A percentile compares a stretch with the other conserved stretches of the same genome.
Evolutionary conservation across 2,329 filamentous ascomycete species (phyloP).

Genomic region (Talaromyces sp.): DNA sequence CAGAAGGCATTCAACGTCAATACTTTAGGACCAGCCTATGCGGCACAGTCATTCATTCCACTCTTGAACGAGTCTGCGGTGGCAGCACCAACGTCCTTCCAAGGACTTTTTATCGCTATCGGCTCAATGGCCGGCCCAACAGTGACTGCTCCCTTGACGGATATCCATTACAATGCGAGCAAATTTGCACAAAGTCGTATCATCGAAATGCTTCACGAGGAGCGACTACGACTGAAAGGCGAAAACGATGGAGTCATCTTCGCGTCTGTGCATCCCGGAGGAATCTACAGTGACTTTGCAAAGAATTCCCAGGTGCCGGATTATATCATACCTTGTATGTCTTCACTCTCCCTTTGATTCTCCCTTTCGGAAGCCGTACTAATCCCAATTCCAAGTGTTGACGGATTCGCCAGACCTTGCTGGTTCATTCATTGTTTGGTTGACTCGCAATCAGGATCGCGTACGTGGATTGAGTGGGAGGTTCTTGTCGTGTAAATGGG

Average conservation of each 20-base stretch:
- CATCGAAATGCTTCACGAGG: constrained; percentile 38
- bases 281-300: constrained; percentile 35
- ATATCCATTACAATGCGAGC: constrained; percentile 28
- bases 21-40: constrained; percentile 36
- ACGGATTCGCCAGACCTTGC: constrained; percentile 26
- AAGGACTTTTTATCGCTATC: constrained; percentile 31
- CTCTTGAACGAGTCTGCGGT: constrained; percentile 26
- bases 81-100: constrained; percentile 15
- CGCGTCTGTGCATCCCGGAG: constrained; percentile 36
- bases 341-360: background rate
- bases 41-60: constrained; percentile 35
- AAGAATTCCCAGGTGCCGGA: constrained; percentile 25
- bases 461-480: constrained; percentile 19
- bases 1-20: constrained; percentile 37
- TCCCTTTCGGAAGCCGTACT: background rate
- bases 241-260: constrained; percentile 20
- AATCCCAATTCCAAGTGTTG: constrained; percentile 18
- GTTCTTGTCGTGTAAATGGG: constrained; percentile 23
- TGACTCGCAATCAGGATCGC: constrained; percentile 19
- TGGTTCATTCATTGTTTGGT: constrained; percentile 25
- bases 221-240: constrained; percentile 24
- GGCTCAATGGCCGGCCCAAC: constrained; percentile 33
- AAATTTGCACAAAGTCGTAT: constrained; percentile 38
- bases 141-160: constrained; percentile 39
- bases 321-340: constrained; percentile 19